Base-by-base conservation (phyloP, 1,284 basidiomycete genomes). In the Ustilago trichophora region DNA sequence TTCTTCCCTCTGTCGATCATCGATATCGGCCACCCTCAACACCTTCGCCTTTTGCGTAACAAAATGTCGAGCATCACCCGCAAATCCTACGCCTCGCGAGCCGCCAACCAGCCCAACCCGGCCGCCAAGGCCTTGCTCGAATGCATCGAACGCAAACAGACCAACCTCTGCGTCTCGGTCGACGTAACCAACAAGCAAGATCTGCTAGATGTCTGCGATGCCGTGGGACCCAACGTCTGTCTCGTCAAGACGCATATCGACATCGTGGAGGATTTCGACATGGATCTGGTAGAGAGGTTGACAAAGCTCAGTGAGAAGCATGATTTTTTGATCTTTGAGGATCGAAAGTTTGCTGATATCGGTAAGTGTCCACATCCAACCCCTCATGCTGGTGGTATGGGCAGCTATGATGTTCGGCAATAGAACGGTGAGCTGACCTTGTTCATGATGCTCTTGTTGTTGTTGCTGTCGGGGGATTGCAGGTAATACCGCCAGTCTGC, bases 231-330 rank as follows among this genome's bases (percentile, higher is more conserved):
- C 7, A 89, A 89, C 75, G 88, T 92, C 70, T 97, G 93, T 85
- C 87, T 97, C 64, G 88, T 98, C 85, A 98, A 98, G 94, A 98
- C 96, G 1, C 96, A 99, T 82, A 88, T 98, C 68, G 96, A 98
- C 82, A 91, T 98, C 68, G 86, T 98, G 46, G 89, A 93, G 74
- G 93, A 98, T 83, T 98, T 95, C 79, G 89, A 93, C 33, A 83
- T 84, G 16, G 87, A 87, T 13, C 83, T 98, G 37, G 87, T 95
- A 51, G 83, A 88, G 26, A 85, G 87, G 60, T 85, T 99, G 35
- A 85, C 88, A 57, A 84, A 84, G 40, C 87, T 98, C 11, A 89
- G 90, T 78, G 80, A 84, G 42, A 89, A 91, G 82, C 89, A 96
- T 73, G 92, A 98, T 78, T 98, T 98, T 83, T 83, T 97, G 54